Evolutionary conservation across 1,139 yeast genomes (phyloP).

Genomic region (Debaryomyces fabryi): DNA sequence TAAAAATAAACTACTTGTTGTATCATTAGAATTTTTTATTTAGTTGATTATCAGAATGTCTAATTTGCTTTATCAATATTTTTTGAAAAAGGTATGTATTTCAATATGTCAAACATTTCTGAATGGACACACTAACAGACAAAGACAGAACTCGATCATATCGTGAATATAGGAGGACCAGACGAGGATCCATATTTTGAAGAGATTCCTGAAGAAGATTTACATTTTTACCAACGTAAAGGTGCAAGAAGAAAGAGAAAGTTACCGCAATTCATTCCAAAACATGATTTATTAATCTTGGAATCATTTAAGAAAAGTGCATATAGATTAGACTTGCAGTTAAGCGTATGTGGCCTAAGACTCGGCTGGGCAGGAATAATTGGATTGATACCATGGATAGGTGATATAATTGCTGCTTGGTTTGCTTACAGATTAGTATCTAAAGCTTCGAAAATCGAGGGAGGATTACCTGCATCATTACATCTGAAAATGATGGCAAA

Average conservation of each 20-base stretch:
- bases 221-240: slow-evolving; percentile 47
- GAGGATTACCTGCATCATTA: slow-evolving; percentile 59
- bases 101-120: background rate
- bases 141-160: slow-evolving; percentile 41
- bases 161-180: slow-evolving; percentile 32
- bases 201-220: slow-evolving; percentile 49
- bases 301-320: slow-evolving; percentile 61
- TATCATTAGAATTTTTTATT: background rate
- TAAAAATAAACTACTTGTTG: background rate
- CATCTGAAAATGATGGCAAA: slow-evolving; percentile 60
- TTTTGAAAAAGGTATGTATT: slow-evolving; percentile 43
- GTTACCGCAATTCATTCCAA: slow-evolving; percentile 59
- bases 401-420: slow-evolving; percentile 53
- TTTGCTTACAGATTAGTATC: slow-evolving; percentile 54
- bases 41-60: slow-evolving; percentile 20
- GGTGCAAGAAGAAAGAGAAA: slow-evolving; percentile 51
- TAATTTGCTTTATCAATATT: slow-evolving; percentile 32
- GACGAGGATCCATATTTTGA: slow-evolving; percentile 51
- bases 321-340: slow-evolving; percentile 64
- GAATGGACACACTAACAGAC: slow-evolving; percentile 7
- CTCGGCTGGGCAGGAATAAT: slow-evolving; percentile 75
- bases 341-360: slow-evolving; percentile 64
- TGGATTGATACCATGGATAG: slow-evolving; percentile 69
- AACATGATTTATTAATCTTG: slow-evolving; percentile 54
- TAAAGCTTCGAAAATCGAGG: slow-evolving; percentile 59